Evolutionary conservation across 192 early-diverging fungal genomes (phyloP).

Genomic region (Backusella psychrophila): DNA sequence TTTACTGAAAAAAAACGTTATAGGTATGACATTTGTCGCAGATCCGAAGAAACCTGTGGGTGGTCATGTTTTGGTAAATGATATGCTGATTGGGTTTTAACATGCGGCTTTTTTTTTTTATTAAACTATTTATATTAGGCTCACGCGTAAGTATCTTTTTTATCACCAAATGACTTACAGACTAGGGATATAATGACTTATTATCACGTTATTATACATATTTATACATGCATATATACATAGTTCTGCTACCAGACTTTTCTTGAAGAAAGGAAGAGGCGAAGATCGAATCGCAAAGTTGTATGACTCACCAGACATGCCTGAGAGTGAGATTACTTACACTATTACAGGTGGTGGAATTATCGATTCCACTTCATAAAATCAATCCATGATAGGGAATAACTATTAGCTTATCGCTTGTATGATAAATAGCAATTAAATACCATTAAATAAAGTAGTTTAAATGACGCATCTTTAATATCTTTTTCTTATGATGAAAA

Average conservation of each 20-base stretch:
- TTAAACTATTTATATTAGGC: conserved; percentile 14
- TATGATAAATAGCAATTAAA: neutral
- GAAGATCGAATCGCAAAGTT: conserved; percentile 80
- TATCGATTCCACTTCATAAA: conserved; percentile 45
- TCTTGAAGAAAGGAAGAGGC: conserved; percentile 77
- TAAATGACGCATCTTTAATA: neutral
- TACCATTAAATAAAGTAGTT: neutral
- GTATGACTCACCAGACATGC: conserved; percentile 82
- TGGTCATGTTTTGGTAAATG: conserved; percentile 65
- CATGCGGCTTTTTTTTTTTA: neutral
- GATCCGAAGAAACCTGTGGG: conserved; percentile 90
- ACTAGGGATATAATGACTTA: neutral
- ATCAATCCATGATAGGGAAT: neutral
- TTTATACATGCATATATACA: neutral
- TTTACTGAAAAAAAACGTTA: neutral
- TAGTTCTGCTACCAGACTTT: conserved; percentile 74
- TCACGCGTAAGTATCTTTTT: conserved; percentile 22
- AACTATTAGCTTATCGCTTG: neutral
- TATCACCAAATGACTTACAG: neutral
- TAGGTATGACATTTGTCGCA: conserved; percentile 71
- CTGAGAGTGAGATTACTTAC: conserved; percentile 68
- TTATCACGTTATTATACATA: neutral
- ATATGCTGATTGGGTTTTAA: neutral
- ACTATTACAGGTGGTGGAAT: conserved; percentile 76
- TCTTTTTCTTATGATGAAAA: neutral